Percentiles rank a stretch among this genome's conserved stretches.
phyloP scores from a whole-genome alignment of 2,329 filamentous ascomycete species.

The Bipolaris oryzae region DNA sequence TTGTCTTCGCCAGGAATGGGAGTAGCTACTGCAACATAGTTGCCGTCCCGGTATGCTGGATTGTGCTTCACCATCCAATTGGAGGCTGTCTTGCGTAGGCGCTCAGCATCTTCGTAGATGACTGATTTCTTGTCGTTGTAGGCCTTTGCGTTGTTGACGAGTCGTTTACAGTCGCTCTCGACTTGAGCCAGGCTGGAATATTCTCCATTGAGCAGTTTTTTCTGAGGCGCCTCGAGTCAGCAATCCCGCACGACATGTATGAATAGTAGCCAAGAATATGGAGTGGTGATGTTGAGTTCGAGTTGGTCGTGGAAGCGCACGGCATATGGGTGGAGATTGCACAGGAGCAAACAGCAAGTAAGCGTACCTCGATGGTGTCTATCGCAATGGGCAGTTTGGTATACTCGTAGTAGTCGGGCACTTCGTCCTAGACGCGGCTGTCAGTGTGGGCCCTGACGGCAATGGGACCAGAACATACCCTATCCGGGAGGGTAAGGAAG shows the following conservation, averaged over 20 bases:
- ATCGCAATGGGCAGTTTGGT: slow-evolving; percentile 81
- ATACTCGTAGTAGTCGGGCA: slow-evolving; percentile 77
- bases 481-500: slow-evolving; percentile 74
- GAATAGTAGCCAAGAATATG: neutral
- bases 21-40: slow-evolving; percentile 74
- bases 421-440: slow-evolving; percentile 54
- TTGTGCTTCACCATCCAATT: slow-evolving; percentile 89
- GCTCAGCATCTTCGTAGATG: slow-evolving; percentile 82
- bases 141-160: slow-evolving; percentile 86
- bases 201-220: slow-evolving; percentile 70
- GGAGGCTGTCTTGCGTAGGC: slow-evolving; percentile 82
- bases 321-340: neutral
- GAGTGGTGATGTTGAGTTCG: neutral
- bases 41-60: slow-evolving; percentile 73
- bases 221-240: slow-evolving; percentile 38
- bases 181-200: slow-evolving; percentile 75
- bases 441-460: slow-evolving; percentile 24
- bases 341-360: neutral
- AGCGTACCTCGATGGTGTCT: slow-evolving; percentile 69
- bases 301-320: neutral
- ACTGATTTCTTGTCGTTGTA: slow-evolving; percentile 76
- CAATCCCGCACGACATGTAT: neutral
- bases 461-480: slow-evolving; percentile 45
- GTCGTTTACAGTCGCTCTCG: slow-evolving; percentile 85
- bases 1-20: slow-evolving; percentile 67